A percentile compares a stretch with the other conserved stretches of the same genome.
Evolutionary conservation across 768 basidiomycete genomes (phyloP).

Genomic region (Lepiota venenata): DNA sequence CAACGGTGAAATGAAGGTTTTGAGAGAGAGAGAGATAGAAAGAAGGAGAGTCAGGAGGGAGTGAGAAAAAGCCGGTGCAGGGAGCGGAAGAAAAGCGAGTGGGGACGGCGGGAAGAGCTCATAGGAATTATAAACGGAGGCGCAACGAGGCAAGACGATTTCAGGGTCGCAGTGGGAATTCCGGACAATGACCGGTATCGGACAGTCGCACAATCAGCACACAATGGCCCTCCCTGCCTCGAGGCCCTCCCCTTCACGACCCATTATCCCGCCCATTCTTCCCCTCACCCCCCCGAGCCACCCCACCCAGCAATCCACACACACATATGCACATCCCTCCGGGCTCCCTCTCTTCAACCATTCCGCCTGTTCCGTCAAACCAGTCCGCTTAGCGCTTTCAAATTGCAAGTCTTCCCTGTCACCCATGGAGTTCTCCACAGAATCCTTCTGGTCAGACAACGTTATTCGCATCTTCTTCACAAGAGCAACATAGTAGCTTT

Average conservation of each 20-base stretch:
- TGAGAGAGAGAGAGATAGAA: constrained; percentile 5
- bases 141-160: constrained; percentile 6
- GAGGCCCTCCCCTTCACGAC: background rate
- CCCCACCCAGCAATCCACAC: background rate
- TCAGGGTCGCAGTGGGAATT: constrained; percentile 13
- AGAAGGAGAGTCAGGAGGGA: background rate
- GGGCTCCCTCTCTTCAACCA: background rate
- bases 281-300: background rate
- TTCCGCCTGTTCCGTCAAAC: background rate
- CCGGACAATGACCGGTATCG: constrained; percentile 8
- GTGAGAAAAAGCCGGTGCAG: constrained; percentile 5
- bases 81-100: constrained; percentile 14
- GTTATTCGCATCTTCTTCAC: background rate
- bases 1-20: constrained; percentile 1
- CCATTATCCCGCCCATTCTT: background rate
- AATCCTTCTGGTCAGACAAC: constrained; percentile 1
- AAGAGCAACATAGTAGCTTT: constrained; percentile 2
- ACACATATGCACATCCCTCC: background rate
- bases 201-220: constrained; percentile 9
- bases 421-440: background rate
- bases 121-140: constrained; percentile 10
- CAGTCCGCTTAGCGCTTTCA: background rate
- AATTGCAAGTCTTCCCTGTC: constrained; percentile 6
- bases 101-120: constrained; percentile 15
- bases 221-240: background rate